Conservation (phyloP, 2,329 filamentous ascomycete genomes). For the Trichophyton simii region DNA sequence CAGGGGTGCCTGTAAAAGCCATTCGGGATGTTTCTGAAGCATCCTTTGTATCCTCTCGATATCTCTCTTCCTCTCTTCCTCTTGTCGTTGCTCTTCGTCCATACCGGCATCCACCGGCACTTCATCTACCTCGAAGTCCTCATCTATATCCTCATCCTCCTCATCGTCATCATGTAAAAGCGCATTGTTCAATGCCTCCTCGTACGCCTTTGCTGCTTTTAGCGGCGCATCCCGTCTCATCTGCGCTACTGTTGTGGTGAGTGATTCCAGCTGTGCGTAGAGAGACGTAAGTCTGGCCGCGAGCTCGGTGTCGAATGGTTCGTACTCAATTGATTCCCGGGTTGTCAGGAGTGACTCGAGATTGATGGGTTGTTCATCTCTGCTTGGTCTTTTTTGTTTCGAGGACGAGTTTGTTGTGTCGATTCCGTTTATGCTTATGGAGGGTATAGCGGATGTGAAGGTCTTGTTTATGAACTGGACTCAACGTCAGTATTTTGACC, state of each 20-base stretch:
- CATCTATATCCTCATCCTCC: slow-evolving; percentile 37
- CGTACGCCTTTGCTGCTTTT: slow-evolving; percentile 30
- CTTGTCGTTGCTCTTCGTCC: slow-evolving; percentile 3
- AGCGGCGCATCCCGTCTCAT: slow-evolving; percentile 34
- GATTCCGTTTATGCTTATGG: slow-evolving; percentile 38
- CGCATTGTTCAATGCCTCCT: slow-evolving; percentile 22
- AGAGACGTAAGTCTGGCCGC: slow-evolving; percentile 32
- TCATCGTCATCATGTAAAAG: slow-evolving; percentile 43
- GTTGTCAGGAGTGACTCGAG: slow-evolving; percentile 25
- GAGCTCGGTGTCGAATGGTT: slow-evolving; percentile 33
- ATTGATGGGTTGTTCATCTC: slow-evolving; percentile 15
- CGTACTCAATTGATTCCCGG: slow-evolving; percentile 36
- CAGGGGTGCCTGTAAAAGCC: slow-evolving; percentile 23
- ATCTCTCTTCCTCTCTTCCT: neutral
- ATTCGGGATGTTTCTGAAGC: slow-evolving; percentile 13
- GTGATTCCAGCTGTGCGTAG: slow-evolving; percentile 36
- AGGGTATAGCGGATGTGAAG: slow-evolving; percentile 32
- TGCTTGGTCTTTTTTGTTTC: neutral
- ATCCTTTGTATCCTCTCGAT: neutral
- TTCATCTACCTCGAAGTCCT: neutral
- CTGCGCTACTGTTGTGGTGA: slow-evolving; percentile 37
- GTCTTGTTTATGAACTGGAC: slow-evolving; percentile 33
- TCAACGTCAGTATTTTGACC: no score
- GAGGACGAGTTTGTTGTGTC: slow-evolving; percentile 20
- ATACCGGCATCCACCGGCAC: no score